Percentiles rank a stretch among this genome's conserved stretches.
Evolutionary conservation across 1,284 basidiomycete genomes (phyloP).

Genomic region (Chalciporus piperatoides): DNA sequence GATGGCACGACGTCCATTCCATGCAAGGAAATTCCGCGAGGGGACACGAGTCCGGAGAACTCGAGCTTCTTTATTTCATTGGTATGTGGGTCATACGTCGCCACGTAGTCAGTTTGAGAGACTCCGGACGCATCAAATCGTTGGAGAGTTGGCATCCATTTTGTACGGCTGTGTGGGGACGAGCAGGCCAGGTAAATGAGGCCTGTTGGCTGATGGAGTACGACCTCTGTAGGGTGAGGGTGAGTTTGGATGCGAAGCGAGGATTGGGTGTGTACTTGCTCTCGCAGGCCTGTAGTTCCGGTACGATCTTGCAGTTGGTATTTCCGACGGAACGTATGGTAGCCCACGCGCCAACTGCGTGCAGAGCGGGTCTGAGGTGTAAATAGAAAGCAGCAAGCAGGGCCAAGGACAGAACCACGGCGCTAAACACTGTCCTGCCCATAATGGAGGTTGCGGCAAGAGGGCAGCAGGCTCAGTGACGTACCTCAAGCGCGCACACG

Average conservation of each 20-base stretch:
- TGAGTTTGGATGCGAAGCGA: background rate
- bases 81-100: slow-evolving; percentile 53
- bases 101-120: slow-evolving; percentile 54
- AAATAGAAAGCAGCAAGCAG: slow-evolving; percentile 36
- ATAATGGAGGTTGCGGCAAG: background rate
- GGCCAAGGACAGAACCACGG: slow-evolving; percentile 30
- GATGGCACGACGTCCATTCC: slow-evolving; percentile 72
- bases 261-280: slow-evolving; percentile 40
- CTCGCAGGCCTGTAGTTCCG: slow-evolving; percentile 62
- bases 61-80: slow-evolving; percentile 45
- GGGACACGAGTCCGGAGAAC: slow-evolving; percentile 38
- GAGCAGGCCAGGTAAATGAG: slow-evolving; percentile 72
- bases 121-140: slow-evolving; percentile 46
- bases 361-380: slow-evolving; percentile 40
- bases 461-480: background rate
- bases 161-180: slow-evolving; percentile 42
- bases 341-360: slow-evolving; percentile 42
- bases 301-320: slow-evolving; percentile 43
- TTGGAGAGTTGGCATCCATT: slow-evolving; percentile 53
- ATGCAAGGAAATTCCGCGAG: slow-evolving; percentile 54
- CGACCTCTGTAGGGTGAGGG: slow-evolving; percentile 41
- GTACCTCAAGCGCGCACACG: too few species aligned
- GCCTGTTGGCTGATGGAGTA: slow-evolving; percentile 54
- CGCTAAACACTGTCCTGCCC: slow-evolving; percentile 8
- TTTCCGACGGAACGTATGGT: slow-evolving; percentile 43